Conservation (phyloP, 225 moss, liverwort and hornwort genomes). For the Polytrichum commune region DNA sequence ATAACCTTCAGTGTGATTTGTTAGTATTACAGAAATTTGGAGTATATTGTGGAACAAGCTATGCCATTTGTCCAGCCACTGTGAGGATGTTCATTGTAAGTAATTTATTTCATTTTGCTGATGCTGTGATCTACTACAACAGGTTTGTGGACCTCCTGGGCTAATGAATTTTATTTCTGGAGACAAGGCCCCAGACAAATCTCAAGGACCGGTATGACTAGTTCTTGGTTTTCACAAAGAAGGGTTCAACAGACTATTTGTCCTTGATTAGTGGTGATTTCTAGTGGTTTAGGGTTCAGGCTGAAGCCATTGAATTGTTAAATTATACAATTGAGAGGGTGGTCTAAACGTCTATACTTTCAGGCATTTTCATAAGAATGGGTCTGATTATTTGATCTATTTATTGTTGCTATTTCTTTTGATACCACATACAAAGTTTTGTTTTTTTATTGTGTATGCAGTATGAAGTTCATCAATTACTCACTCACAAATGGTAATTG, state of each 20-base stretch:
- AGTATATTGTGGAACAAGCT: neutral
- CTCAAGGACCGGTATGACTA: slow-evolving; percentile 76
- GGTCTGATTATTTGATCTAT: too few relatives aligned
- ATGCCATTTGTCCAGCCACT: neutral
- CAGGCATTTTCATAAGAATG: too few relatives aligned
- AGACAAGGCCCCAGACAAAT: slow-evolving; percentile 68
- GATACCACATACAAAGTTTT: too few relatives aligned
- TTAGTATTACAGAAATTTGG: too few relatives aligned
- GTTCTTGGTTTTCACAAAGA: neutral
- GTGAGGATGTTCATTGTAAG: neutral
- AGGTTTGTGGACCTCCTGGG: slow-evolving; percentile 92
- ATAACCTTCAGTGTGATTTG: neutral
- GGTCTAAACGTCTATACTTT: neutral
- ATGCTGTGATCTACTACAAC: slow-evolving; percentile 6
- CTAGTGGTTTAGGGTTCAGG: neutral
- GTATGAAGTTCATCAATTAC: too few relatives aligned
- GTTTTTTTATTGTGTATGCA: too few relatives aligned
- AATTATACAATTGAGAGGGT: neutral
- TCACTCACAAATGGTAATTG: neutral
- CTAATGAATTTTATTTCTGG: slow-evolving; percentile 77
- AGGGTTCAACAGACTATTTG: neutral
- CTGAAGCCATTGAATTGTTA: neutral
- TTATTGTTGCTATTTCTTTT: too few relatives aligned
- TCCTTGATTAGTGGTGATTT: neutral
- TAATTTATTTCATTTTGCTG: too few relatives aligned